Evolutionary conservation across 371 early-diverging fungal species (phyloP), one percentile per base, ranked within the genome.

Genomic region (Apophysomyces ossiformis): DNA sequence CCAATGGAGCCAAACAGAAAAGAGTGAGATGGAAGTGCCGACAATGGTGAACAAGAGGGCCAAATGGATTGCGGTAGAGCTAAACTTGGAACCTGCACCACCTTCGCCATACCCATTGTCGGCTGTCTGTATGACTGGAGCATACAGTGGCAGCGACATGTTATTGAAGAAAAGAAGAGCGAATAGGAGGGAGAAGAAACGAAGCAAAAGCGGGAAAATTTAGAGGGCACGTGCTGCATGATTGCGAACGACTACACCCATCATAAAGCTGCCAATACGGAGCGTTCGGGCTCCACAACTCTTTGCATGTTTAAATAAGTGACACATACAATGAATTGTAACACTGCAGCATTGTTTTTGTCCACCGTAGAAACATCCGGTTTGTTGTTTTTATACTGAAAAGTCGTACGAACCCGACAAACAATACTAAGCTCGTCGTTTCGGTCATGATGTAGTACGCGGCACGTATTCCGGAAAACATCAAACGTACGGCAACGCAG

Each of bases 1-100:
- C 79, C 95, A 88, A 71, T 96, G 97, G 58, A 88, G 77, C 85
- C 89, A 90, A 63, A 95, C 92, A 21, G 94, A 85, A 26, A 83
- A 76, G 15, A 91, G 58, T 9, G 95, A 92, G 41, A 94, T 85
- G 61, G 82, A 71, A 38, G 85, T 86, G 7, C 90, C 94, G 26
- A 83, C 69, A 50, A 91, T 47, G 1, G 89, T 86, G 69, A 82
- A 87, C 37, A 86, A 13, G 13, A 84, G 79, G 12, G 89, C 89
- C 7, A 84, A 61, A 68, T 82, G 80, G 39, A 86, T 84, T 16
- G 85, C 78, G 26, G 75, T 63, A 16, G 82, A 76, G 58, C 79
- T 76, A n/a, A 89, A 76, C 43, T 84, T 79, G 32, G 84, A 80
- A 9, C 89, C 89, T n/a, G 87, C 79, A 9, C 89, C 89, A 57